A percentile compares a stretch with the other conserved stretches of the same genome.
phyloP scores from a whole-genome alignment of 1,139 yeast species.

The Casaregolazyma lundiana region DNA sequence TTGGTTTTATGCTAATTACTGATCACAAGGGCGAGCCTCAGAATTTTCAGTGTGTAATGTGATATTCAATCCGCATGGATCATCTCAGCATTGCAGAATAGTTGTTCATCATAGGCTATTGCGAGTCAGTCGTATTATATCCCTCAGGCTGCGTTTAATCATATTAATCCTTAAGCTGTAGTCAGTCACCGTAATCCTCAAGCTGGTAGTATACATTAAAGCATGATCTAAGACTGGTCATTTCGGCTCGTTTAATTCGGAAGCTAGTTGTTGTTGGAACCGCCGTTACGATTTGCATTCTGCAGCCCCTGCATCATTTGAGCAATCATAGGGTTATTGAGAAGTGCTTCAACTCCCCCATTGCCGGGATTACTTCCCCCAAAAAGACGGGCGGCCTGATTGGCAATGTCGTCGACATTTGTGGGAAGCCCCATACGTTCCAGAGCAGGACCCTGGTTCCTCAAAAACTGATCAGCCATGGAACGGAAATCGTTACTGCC shows the following conservation, averaged over 20 bases:
- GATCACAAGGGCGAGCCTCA: constrained; percentile 9
- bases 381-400: background rate
- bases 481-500: background rate
- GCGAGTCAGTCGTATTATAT: background rate
- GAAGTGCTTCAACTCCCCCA: background rate
- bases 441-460: background rate
- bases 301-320: constrained; percentile 1
- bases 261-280: background rate
- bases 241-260: too few relatives aligned
- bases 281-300: background rate
- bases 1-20: background rate
- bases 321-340: background rate
- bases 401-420: background rate
- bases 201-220: too few relatives aligned
- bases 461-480: background rate
- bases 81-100: constrained; percentile 27
- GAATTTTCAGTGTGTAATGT: constrained; percentile 14
- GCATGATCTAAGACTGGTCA: too few relatives aligned
- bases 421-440: constrained; percentile 1
- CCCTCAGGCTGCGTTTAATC: too few relatives aligned
- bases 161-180: too few relatives aligned
- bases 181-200: too few relatives aligned
- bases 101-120: constrained; percentile 23
- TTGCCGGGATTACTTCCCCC: background rate
- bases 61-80: constrained; percentile 16